Evolutionary conservation across 305 asterid species (phyloP), one percentile per base, ranked within the genome.

Genomic region (Andrographis paniculata): DNA sequence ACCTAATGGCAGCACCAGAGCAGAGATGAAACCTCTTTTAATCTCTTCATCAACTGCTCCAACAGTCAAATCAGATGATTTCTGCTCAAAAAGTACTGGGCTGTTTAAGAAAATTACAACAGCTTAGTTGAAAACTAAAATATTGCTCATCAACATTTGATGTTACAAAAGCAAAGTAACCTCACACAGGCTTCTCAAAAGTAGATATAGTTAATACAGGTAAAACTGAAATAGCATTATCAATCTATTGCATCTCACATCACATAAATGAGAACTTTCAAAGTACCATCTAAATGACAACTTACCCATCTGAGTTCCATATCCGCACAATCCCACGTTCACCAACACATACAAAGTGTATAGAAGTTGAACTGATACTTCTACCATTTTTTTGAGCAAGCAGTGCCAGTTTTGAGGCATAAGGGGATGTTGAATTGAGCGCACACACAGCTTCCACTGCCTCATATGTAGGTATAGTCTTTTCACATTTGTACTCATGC

Each of bases 311-410:
- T 39, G 95, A 80, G 58, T 65, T 84, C 99, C 55, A 92, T 67
- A 92, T 75, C 56, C 95, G 79, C 55, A 87, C 85, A 54, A 87
- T 55, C 55, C 93, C 99, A 48, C 95, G 95, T 62, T 92, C 97
- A 61, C 99, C 99, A 61, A 84, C 94, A 22, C 96, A 87, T 49
- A 87, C 39, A 58, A 87, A 92, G 45, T 69, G 72, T 65, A 77
- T 38, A 42, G 89, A 69, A 23, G 80, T 70, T 45, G 76, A 60
- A 53, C 55, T 74, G 48, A 56, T 71, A 50, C 64, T 63, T 79
- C 74, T 81, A 55, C 71, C 75, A 15, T 61, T 65, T 56, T 65
- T 66, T 62, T 71, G 56, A 17, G 65, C 36, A 59, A 49, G 68
- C 23, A 70, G 63, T 58, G 84, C 65, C 60, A 81, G 55, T 52